Conservation (phyloP, 208 protist genomes). For the Trypanosoma mega region DNA sequence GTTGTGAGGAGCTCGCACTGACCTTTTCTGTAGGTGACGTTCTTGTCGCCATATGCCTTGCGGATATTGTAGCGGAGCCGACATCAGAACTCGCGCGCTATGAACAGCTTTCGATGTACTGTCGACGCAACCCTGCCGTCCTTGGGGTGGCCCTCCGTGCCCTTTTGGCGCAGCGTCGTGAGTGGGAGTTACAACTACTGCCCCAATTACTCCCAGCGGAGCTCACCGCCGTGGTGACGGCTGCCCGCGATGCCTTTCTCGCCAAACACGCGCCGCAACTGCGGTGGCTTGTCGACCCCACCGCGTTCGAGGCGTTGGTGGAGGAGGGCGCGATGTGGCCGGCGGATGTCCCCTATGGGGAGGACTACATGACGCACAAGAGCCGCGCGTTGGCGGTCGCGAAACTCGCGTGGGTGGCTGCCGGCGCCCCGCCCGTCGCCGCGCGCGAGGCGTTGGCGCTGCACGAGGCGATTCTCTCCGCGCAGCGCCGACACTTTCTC, state of each 20-base stretch:
- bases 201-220: conserved; percentile 43
- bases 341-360: conserved; percentile 50
- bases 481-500: conserved; percentile 49
- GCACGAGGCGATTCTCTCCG: conserved; percentile 37
- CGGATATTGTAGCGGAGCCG: conserved; percentile 52
- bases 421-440: conserved; percentile 30
- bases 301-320: conserved; percentile 53
- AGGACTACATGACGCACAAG: conserved; percentile 44
- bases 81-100: conserved; percentile 36
- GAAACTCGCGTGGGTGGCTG: conserved; percentile 55
- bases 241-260: conserved; percentile 57
- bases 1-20: conserved; percentile 58
- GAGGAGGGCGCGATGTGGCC: conserved; percentile 35
- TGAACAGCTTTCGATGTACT: conserved; percentile 49
- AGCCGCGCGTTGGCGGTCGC: conserved; percentile 56
- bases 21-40: conserved; percentile 61
- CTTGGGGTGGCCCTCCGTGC: conserved; percentile 46
- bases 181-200: conserved; percentile 79
- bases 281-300: conserved; percentile 64
- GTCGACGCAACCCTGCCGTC: conserved; percentile 39
- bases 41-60: conserved; percentile 52
- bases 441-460: conserved; percentile 42
- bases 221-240: conserved; percentile 13
- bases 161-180: conserved; percentile 48
- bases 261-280: conserved; percentile 64